Evolutionary conservation across 2,329 filamentous ascomycete genomes (phyloP).

Genomic region (Alternaria viburni): DNA sequence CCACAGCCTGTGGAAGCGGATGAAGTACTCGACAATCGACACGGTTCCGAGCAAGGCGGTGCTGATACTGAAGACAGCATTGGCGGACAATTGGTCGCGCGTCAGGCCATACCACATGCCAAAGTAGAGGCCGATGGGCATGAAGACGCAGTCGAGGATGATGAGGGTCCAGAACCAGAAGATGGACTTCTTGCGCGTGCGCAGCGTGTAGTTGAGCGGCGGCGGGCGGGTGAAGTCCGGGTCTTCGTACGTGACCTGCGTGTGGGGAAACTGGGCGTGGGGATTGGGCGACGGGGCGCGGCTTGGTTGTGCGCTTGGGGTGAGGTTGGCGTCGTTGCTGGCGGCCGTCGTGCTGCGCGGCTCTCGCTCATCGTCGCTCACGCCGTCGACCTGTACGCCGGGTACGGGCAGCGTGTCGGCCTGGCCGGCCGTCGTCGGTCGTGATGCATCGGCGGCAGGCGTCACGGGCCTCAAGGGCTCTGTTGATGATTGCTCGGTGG

Average conservation of each 20-base stretch:
- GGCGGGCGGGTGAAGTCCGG: slow-evolving; percentile 54
- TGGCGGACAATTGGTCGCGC: slow-evolving; percentile 53
- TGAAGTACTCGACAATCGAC: slow-evolving; percentile 61
- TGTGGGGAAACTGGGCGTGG: slow-evolving; percentile 48
- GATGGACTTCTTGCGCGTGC: slow-evolving; percentile 61
- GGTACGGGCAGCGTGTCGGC: slow-evolving; percentile 27
- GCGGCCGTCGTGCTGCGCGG: slow-evolving; percentile 16
- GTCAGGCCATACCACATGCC: slow-evolving; percentile 64
- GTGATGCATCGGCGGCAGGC: slow-evolving; percentile 14
- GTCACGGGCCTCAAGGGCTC: slow-evolving; percentile 36
- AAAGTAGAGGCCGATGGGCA: slow-evolving; percentile 67
- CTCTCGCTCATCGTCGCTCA: slow-evolving; percentile 21
- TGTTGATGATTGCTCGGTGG: slow-evolving; percentile 36
- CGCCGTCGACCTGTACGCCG: slow-evolving; percentile 24
- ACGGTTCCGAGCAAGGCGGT: slow-evolving; percentile 60
- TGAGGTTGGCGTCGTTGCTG: slow-evolving; percentile 12
- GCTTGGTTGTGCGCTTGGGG: slow-evolving; percentile 29
- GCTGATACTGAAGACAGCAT: slow-evolving; percentile 61
- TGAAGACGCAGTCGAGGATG: slow-evolving; percentile 63
- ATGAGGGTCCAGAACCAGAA: slow-evolving; percentile 66
- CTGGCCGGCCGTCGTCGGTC: slow-evolving; percentile 12
- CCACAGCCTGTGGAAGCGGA: slow-evolving; percentile 58
- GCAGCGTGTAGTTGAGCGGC: slow-evolving; percentile 63
- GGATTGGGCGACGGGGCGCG: slow-evolving; percentile 38
- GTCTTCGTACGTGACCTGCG: slow-evolving; percentile 50